Percentiles rank a stretch among this genome's conserved stretches.
Evolutionary conservation across 2,329 filamentous ascomycete species (phyloP).

Genomic region (Claviceps humidiphila): DNA sequence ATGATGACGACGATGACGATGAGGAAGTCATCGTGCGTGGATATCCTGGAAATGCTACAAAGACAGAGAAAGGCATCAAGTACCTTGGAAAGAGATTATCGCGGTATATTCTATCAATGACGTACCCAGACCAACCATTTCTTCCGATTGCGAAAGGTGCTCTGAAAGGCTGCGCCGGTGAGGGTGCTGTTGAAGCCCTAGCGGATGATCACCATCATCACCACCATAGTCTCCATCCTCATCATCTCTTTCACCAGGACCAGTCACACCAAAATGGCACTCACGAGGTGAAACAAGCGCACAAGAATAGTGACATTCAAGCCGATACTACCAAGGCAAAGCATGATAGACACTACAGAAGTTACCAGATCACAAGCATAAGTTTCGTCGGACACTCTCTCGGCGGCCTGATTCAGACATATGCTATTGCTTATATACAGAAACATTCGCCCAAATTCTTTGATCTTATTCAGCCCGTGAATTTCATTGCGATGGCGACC

Average conservation of each 20-base stretch:
- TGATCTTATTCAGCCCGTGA: constrained; percentile 69
- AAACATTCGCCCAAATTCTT: constrained; percentile 93
- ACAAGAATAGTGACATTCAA: constrained; percentile 50
- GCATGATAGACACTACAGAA: constrained; percentile 31
- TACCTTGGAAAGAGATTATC: constrained; percentile 91
- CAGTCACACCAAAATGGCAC: constrained; percentile 26
- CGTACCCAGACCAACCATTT: constrained; percentile 87
- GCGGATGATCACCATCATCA: constrained; percentile 20
- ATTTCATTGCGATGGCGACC: constrained; percentile 79
- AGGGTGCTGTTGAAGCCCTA: constrained; percentile 27
- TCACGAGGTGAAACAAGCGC: constrained; percentile 34
- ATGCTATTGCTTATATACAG: constrained; percentile 90
- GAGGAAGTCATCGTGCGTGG: constrained; percentile 83
- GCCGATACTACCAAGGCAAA: constrained; percentile 40
- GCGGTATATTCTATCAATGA: constrained; percentile 78
- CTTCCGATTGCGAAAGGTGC: constrained; percentile 48
- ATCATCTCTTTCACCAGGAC: constrained; percentile 26
- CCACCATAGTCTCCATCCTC: neutral
- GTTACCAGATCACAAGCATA: constrained; percentile 84
- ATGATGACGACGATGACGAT: constrained; percentile 51
- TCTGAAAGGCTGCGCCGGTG: constrained; percentile 16
- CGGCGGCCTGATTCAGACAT: constrained; percentile 80
- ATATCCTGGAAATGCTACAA: constrained; percentile 77
- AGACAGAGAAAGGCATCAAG: constrained; percentile 90
- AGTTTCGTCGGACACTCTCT: constrained; percentile 90